These are phyloP conservation scores for Pseudocercospora eumusae DNA, from an alignment of 2,329 filamentous ascomycete genomes.

Conservation along the genomic window DNA sequence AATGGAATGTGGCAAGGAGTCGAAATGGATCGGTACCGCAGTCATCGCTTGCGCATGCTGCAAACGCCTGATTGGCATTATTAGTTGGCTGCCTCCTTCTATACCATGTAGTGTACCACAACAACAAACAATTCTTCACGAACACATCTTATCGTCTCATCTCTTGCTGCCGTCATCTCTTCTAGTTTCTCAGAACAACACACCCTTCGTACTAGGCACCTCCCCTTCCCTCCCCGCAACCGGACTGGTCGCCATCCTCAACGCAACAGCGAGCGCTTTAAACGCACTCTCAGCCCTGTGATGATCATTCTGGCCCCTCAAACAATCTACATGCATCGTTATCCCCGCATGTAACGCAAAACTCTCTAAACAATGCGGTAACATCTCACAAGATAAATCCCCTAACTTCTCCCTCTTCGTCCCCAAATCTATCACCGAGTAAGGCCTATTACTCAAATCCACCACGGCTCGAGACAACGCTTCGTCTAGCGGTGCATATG, in stretches of 20 bases:
- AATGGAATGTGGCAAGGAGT: constrained; percentile 4
- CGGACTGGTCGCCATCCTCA: constrained; percentile 72
- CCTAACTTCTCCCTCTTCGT: constrained; percentile 91
- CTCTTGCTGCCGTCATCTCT: not conserved
- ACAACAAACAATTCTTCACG: not conserved
- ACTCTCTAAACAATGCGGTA: constrained; percentile 91
- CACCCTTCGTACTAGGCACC: constrained; percentile 94
- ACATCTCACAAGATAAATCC: constrained; percentile 92
- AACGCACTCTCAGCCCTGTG: constrained; percentile 95
- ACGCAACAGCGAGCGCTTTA: constrained; percentile 89
- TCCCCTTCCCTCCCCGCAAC: constrained; percentile 84
- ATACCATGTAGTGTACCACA: constrained; percentile 8
- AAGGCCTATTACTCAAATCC: constrained; percentile 91
- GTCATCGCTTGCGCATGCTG: not conserved
- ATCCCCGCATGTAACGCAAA: constrained; percentile 88
- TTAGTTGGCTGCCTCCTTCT: constrained; percentile 1
- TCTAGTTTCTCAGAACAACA: constrained; percentile 56
- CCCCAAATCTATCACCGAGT: constrained; percentile 77
- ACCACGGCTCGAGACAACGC: constrained; percentile 90
- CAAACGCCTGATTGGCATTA: not conserved
- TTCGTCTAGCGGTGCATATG: constrained; percentile 93
- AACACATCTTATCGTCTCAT: not conserved
- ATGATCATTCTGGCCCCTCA: constrained; percentile 91
- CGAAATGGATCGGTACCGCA: not conserved
- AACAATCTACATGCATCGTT: constrained; percentile 92